These are phyloP conservation scores for Termitomyces sp. DNA, from an alignment of 768 basidiomycete species.

Conservation along the genomic window DNA sequence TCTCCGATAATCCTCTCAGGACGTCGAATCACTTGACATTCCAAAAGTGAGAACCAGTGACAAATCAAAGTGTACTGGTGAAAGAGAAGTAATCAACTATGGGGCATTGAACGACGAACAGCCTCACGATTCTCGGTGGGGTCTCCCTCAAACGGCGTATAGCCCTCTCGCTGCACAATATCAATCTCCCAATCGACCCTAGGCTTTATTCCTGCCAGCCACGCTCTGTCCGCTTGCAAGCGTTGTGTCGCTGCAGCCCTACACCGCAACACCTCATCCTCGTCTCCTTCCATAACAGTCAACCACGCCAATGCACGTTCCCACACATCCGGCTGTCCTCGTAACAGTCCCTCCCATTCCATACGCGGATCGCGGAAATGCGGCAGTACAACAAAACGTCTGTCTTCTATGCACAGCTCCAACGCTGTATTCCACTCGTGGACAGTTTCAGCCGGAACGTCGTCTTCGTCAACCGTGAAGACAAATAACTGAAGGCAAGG, in stretches of 20 bases:
- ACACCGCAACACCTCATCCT: neutral
- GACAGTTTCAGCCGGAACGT: neutral
- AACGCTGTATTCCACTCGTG: neutral
- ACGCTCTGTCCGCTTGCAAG: neutral
- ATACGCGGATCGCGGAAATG: neutral
- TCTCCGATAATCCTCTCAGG: neutral
- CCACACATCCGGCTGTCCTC: slow-evolving; percentile 3
- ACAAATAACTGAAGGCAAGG: neutral
- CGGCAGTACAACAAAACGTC: neutral
- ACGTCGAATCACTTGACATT: neutral
- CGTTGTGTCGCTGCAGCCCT: neutral
- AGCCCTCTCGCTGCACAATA: slow-evolving; percentile 18
- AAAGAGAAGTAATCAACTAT: neutral
- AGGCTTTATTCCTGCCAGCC: neutral
- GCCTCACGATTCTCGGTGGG: slow-evolving; percentile 11
- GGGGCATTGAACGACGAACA: neutral
- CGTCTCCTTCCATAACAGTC: neutral
- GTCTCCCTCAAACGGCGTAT: slow-evolving; percentile 12
- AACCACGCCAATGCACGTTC: slow-evolving; percentile 13
- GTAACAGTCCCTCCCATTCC: slow-evolving; percentile 4
- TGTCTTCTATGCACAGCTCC: neutral
- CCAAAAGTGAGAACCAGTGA: neutral
- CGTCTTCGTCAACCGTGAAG: neutral
- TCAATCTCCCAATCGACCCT: slow-evolving; percentile 21
- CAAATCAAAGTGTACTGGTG: neutral